Percentiles rank a stretch among this genome's conserved stretches.
Conservation (phyloP, 2,329 filamentous ascomycete genomes). For the Aspergillus chevalieri region DNA sequence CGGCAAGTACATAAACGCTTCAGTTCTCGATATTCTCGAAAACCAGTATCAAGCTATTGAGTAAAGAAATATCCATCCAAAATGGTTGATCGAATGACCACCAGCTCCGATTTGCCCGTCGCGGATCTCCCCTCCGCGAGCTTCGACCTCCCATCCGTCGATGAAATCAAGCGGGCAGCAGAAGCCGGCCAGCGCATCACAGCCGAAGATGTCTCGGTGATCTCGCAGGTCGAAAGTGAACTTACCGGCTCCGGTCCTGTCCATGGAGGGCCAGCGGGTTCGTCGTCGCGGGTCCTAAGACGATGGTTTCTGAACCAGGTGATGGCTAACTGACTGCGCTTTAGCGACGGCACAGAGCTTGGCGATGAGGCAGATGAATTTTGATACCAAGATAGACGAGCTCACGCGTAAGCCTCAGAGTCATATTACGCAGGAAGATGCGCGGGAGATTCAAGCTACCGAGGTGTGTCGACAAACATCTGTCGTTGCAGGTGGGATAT, state of each 20-base stretch:
- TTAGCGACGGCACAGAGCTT: constrained; percentile 29
- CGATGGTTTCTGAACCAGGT: background rate
- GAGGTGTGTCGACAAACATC: constrained; percentile 16
- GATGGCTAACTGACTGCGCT: background rate
- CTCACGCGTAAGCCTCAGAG: constrained; percentile 25
- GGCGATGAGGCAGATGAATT: constrained; percentile 29
- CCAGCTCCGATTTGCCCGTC: background rate
- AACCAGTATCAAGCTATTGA: background rate
- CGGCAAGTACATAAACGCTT: background rate
- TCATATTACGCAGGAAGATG: constrained; percentile 28
- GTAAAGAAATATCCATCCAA: constrained; percentile 5
- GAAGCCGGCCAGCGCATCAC: constrained; percentile 29
- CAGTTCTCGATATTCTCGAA: background rate
- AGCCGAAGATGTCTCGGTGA: constrained; percentile 25
- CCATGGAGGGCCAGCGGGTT: constrained; percentile 28
- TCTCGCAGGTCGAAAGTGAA: constrained; percentile 27
- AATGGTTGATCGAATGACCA: constrained; percentile 1
- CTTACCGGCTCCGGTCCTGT: constrained; percentile 25
- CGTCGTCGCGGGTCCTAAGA: background rate
- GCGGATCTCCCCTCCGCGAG: constrained; percentile 2
- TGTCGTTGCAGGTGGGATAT: background rate
- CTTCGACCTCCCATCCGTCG: constrained; percentile 23
- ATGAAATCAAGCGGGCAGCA: constrained; percentile 26
- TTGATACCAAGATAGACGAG: constrained; percentile 27
- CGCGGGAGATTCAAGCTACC: constrained; percentile 24